Conservation (phyloP, 345 rosid species). For the Lepidium sativum region DNA sequence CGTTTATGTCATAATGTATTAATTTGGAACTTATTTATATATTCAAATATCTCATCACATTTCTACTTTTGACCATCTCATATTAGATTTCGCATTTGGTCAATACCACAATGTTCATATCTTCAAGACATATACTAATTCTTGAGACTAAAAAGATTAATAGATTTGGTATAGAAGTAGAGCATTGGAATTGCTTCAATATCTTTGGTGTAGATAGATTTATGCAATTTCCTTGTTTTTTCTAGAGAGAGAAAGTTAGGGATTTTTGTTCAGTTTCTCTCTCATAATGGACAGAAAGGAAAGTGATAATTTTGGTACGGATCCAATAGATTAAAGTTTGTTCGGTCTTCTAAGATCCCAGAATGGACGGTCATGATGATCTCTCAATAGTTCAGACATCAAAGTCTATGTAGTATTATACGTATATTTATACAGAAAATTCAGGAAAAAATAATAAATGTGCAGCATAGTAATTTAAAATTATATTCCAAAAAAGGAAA, state of each 20-base stretch:
- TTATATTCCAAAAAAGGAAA: slow-evolving; percentile 37
- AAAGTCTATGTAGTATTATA: slow-evolving; percentile 2
- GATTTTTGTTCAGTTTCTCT: too few species aligned
- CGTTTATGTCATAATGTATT: slow-evolving; percentile 38
- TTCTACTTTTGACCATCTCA: slow-evolving; percentile 20
- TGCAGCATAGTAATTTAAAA: not conserved
- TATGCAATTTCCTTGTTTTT: slow-evolving; percentile 31
- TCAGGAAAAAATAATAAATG: not conserved
- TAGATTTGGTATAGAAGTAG: slow-evolving; percentile 17
- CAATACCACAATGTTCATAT: slow-evolving; percentile 16
- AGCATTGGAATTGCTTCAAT: too few species aligned
- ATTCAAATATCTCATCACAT: not conserved
- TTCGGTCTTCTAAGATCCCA: not conserved
- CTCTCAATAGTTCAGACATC: slow-evolving; percentile 20
- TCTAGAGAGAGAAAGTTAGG: too few species aligned
- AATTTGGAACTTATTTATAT: slow-evolving; percentile 1
- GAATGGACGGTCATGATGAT: slow-evolving; percentile 52
- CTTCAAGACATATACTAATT: not conserved
- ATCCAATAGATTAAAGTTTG: slow-evolving; percentile 37
- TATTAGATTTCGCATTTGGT: slow-evolving; percentile 20
- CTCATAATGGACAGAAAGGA: slow-evolving; percentile 8
- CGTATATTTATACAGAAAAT: not conserved
- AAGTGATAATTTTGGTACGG: slow-evolving; percentile 33
- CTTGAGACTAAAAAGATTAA: not conserved
- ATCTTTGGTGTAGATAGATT: too few species aligned